phyloP scores from a whole-genome alignment of 768 basidiomycete species.

The Pleurotus cornucopiae region DNA sequence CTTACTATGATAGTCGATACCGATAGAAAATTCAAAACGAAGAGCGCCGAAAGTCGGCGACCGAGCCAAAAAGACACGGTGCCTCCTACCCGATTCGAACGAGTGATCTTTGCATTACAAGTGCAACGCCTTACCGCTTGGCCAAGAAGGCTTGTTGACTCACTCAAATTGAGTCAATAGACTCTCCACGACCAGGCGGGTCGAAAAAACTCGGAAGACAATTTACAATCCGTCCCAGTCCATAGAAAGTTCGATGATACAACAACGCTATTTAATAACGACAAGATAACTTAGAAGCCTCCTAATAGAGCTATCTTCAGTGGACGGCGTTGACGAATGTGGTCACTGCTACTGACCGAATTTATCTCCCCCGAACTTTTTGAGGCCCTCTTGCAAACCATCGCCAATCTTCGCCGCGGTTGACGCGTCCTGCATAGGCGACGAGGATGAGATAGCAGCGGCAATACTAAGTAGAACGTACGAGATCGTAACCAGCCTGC shows the following conservation, averaged over 20 bases:
- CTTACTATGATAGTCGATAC: no score
- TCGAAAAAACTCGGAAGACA: no score
- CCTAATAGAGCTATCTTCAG: no score
- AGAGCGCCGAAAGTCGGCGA: neutral
- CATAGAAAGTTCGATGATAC: no score
- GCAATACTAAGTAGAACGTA: slow-evolving; percentile 20
- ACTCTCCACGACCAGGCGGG: no score
- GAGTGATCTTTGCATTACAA: slow-evolving; percentile 8
- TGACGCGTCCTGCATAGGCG: neutral
- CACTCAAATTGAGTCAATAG: neutral
- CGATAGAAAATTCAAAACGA: neutral
- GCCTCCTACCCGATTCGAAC: slow-evolving; percentile 8
- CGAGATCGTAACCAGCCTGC: slow-evolving; percentile 41
- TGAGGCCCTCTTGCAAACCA: neutral
- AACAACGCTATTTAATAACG: no score
- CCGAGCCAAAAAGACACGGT: neutral
- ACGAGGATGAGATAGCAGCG: neutral
- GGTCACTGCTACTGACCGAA: neutral
- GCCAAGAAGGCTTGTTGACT: neutral
- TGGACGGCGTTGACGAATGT: no score
- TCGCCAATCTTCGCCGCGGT: slow-evolving; percentile 3
- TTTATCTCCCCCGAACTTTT: slow-evolving; percentile 3
- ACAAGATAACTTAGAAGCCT: no score
- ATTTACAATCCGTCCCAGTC: no score
- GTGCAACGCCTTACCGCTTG: slow-evolving; percentile 8